Evolutionary conservation across 345 rosid genomes (phyloP), one percentile per base, ranked within the genome.

Genomic region (Populus alba): DNA sequence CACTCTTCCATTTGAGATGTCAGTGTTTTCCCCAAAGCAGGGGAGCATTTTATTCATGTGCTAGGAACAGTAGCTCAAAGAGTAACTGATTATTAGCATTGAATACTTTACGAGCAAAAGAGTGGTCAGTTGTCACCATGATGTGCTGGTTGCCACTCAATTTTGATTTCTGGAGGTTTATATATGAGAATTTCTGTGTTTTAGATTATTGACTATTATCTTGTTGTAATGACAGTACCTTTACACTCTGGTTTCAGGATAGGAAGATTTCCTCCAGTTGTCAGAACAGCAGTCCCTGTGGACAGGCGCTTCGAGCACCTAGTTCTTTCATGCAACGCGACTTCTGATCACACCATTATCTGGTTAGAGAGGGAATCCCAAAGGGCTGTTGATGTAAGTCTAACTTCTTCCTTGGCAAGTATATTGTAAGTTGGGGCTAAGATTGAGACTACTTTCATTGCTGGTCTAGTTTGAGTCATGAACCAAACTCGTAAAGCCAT

Each of bases 241-340:
- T 39, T 63, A 55, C 29, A 25, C 13, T 57, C 47, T 75, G 80
- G 80, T 85, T 82, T 82, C 85, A 96, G 99, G 89, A 69, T 89
- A 5, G 95, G 97, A 85, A 89, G 97, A 81, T 89, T 81, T 89
- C 99, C 98, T 25, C 97, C 99, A 0, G 90, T 92, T 80, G 99
- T 96, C 83, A 92, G 92, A 85, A 96, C 97, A 27, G 99, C 99
- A 68, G 99, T 94, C 7, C 99, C 99, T 27, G 98, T 96, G 68
- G 97, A 96, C 83, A 97, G 98, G 77, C 90, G 98, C 77, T 96
- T 96, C 77, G 98, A 96, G 90, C 97, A 91, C 82, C 80, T 89
- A 12, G 97, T 91, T 81, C 92, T 96, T 70, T 92, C 98, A 23
- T 92, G 97, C 84, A 96, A 94, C 82, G 94, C 94, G 59, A 93